Evolutionary conservation across 805 yeast species (phyloP).

Genomic region (Starmerella vaccinii): DNA sequence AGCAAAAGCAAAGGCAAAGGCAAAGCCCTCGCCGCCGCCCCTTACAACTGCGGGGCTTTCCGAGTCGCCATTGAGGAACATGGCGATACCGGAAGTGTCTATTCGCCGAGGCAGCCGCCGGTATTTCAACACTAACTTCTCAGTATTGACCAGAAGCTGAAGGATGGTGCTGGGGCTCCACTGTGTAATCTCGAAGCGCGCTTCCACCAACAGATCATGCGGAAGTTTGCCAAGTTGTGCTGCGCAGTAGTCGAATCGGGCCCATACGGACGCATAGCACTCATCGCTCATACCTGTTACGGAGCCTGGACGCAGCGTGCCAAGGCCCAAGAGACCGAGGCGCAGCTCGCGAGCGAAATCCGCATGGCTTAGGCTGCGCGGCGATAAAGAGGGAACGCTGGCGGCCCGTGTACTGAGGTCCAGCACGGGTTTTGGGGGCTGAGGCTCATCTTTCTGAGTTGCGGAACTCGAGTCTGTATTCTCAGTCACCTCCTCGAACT

Average conservation of each 20-base stretch:
- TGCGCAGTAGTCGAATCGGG: neutral
- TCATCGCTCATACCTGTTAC: neutral
- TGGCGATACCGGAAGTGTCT: neutral
- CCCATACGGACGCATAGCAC: slow-evolving; percentile 1
- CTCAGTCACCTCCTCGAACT: neutral
- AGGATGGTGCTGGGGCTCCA: neutral
- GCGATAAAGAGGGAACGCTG: neutral
- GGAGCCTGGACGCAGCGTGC: neutral
- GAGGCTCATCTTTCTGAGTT: neutral
- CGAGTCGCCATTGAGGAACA: neutral
- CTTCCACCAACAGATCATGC: neutral
- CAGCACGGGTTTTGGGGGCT: neutral
- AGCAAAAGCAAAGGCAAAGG: neutral
- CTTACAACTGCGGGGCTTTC: neutral
- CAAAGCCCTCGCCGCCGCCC: neutral
- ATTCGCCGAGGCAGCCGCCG: neutral
- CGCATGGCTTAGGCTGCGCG: neutral
- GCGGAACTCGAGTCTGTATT: no score
- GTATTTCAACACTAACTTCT: neutral
- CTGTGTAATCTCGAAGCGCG: neutral
- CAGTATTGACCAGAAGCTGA: neutral
- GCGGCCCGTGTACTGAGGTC: neutral
- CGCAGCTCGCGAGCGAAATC: slow-evolving; percentile 6
- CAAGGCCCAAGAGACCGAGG: neutral
- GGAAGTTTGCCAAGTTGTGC: neutral